These are phyloP conservation scores for Camellia lanceoleosa DNA, from an alignment of 148 eudicot genomes.

Conservation along the genomic window DNA sequence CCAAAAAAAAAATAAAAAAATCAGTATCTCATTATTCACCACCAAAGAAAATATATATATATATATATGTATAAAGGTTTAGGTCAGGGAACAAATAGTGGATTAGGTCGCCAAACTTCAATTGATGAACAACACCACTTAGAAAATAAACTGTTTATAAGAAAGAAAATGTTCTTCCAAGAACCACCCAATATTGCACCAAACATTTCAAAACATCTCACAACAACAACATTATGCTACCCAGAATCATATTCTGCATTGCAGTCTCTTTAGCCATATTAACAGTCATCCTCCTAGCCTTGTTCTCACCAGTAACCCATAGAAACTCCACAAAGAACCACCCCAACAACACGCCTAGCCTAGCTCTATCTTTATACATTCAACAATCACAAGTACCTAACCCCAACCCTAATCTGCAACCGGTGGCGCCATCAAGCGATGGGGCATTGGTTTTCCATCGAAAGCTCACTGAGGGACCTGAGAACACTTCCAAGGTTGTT, in stretches of 20 bases:
- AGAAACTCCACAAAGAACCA: constrained; percentile 17
- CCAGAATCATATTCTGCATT: constrained; percentile 55
- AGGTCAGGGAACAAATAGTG: too few species aligned
- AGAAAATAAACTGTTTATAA: neutral
- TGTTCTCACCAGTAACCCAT: constrained; percentile 53
- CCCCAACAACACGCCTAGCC: constrained; percentile 15
- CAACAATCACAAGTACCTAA: constrained; percentile 41
- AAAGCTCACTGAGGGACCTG: constrained; percentile 60
- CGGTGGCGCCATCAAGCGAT: constrained; percentile 7
- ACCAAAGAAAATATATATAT: too few species aligned
- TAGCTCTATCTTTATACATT: constrained; percentile 64
- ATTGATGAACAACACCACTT: too few species aligned
- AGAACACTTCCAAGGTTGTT: constrained; percentile 48
- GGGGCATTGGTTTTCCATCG: constrained; percentile 61
- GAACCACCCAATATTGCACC: neutral
- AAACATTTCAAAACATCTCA: neutral
- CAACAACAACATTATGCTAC: constrained; percentile 40
- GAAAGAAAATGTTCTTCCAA: constrained; percentile 9
- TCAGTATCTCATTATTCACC: too few species aligned
- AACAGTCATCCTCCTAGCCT: constrained; percentile 57
- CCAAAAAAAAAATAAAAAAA: too few species aligned
- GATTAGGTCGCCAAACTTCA: too few species aligned
- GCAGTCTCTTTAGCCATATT: constrained; percentile 48
- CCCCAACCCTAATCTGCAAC: neutral
- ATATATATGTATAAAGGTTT: too few species aligned